Conservation (phyloP, 495 filamentous ascomycete genomes). For the Parathielavia appendiculata region DNA sequence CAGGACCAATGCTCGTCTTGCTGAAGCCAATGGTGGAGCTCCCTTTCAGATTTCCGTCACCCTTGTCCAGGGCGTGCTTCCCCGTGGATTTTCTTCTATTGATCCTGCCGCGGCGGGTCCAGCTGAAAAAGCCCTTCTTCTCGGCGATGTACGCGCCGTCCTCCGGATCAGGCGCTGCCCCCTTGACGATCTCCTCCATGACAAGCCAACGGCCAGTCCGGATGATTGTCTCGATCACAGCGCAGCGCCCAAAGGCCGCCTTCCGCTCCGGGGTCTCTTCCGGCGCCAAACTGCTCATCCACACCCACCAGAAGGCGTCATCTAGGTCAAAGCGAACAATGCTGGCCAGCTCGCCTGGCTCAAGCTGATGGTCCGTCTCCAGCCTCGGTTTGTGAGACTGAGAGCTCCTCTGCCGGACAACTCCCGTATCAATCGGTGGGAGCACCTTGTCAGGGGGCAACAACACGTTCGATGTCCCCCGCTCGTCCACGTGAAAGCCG, state of each 20-base stretch:
- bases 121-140: slow-evolving; percentile 88
- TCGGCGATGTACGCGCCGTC: slow-evolving; percentile 84
- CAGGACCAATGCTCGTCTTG: slow-evolving; percentile 84
- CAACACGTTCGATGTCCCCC: slow-evolving; percentile 53
- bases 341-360: slow-evolving; percentile 90
- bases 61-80: slow-evolving; percentile 40
- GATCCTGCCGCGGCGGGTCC: slow-evolving; percentile 64
- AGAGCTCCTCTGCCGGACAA: slow-evolving; percentile 69
- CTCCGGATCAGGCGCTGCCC: slow-evolving; percentile 79
- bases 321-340: slow-evolving; percentile 82
- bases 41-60: slow-evolving; percentile 26
- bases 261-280: slow-evolving; percentile 84
- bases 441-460: slow-evolving; percentile 86
- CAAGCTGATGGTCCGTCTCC: slow-evolving; percentile 60
- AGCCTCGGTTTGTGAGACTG: slow-evolving; percentile 74
- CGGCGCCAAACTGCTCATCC: slow-evolving; percentile 91
- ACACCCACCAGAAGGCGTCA: slow-evolving; percentile 99
- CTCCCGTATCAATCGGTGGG: slow-evolving; percentile 68
- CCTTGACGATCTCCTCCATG: slow-evolving; percentile 93
- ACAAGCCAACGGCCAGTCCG: slow-evolving; percentile 81
- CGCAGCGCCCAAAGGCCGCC: slow-evolving; percentile 88
- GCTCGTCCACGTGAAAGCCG: slow-evolving; percentile 72
- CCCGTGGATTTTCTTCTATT: slow-evolving; percentile 63
- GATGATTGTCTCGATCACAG: slow-evolving; percentile 83
- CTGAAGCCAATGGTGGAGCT: slow-evolving; percentile 54